These are phyloP conservation scores for Mucor irregularis DNA, from an alignment of 371 early-diverging fungal species.

Conservation along the genomic window DNA sequence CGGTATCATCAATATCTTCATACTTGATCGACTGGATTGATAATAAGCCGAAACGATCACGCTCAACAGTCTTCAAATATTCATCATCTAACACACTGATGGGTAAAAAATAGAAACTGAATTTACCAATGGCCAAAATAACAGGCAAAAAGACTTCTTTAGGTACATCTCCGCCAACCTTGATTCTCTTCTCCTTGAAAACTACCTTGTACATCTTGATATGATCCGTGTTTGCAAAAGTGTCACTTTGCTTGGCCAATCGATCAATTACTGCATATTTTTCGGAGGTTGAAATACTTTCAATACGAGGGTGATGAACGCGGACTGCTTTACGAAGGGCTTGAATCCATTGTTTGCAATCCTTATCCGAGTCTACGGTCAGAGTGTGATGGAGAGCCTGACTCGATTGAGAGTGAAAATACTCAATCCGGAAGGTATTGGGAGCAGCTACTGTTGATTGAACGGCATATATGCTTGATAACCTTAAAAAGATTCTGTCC, in stretches of 20 bases:
- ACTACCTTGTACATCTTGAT: constrained; percentile 39
- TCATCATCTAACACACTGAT: constrained; percentile 16
- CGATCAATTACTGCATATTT: constrained; percentile 28
- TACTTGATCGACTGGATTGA: constrained; percentile 31
- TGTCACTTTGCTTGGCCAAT: constrained; percentile 35
- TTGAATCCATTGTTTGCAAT: constrained; percentile 35
- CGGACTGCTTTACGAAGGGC: constrained; percentile 23
- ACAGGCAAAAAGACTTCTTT: constrained; percentile 36
- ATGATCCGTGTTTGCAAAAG: constrained; percentile 17
- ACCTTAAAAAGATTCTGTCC: constrained; percentile 21
- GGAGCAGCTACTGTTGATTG: constrained; percentile 14
- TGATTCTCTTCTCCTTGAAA: constrained; percentile 33
- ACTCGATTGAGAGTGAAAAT: constrained; percentile 29
- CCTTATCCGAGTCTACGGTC: constrained; percentile 17
- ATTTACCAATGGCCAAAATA: constrained; percentile 42
- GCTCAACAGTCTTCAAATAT: constrained; percentile 33
- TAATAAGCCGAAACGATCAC: constrained; percentile 42
- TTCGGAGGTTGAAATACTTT: constrained; percentile 20
- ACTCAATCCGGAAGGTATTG: constrained; percentile 33
- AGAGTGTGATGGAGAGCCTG: constrained; percentile 19
- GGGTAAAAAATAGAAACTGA: constrained; percentile 42
- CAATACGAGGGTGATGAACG: constrained; percentile 21
- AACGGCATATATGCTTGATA: constrained; percentile 33
- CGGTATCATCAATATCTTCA: constrained; percentile 35
- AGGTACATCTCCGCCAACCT: constrained; percentile 5